These are phyloP conservation scores for Populus hybrid DNA, from an alignment of 441 rosid genomes.

Conservation along the genomic window DNA sequence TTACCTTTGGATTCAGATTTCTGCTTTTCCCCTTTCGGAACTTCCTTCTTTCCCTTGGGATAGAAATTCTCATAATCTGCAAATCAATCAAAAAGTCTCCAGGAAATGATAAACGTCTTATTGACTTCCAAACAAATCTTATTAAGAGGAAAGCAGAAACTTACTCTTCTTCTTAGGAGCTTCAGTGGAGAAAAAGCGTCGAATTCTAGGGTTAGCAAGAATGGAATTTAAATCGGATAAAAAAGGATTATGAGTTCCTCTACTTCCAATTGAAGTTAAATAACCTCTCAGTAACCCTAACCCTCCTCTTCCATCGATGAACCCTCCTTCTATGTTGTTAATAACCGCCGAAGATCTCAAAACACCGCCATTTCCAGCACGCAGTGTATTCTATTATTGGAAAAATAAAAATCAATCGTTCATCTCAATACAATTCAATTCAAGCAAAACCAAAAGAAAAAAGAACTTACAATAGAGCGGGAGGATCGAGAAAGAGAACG, in stretches of 20 bases:
- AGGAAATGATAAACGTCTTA: background rate
- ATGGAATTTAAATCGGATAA: slow-evolving; percentile 40
- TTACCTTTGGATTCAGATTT: slow-evolving; percentile 61
- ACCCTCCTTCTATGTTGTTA: slow-evolving; percentile 6
- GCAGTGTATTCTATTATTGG: slow-evolving; percentile 30
- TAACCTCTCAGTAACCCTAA: slow-evolving; percentile 59
- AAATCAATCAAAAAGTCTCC: slow-evolving; percentile 3
- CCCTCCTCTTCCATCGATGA: slow-evolving; percentile 34
- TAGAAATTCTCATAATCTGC: slow-evolving; percentile 56
- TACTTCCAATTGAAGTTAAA: slow-evolving; percentile 46
- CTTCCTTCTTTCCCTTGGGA: slow-evolving; percentile 55
- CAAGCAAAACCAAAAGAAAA: background rate
- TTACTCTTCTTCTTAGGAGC: slow-evolving; percentile 59
- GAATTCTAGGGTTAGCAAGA: slow-evolving; percentile 47
- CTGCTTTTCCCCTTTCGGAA: slow-evolving; percentile 42
- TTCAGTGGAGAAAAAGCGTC: slow-evolving; percentile 44
- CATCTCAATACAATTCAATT: background rate
- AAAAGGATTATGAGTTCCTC: slow-evolving; percentile 25
- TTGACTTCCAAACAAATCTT: background rate
- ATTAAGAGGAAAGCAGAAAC: background rate
- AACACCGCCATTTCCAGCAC: slow-evolving; percentile 18
- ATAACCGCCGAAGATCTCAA: slow-evolving; percentile 33
- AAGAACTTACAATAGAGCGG: slow-evolving; percentile 44
- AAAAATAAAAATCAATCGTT: background rate
- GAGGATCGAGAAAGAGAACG: slow-evolving; percentile 56